phyloP scores from a whole-genome alignment of 2,329 filamentous ascomycete species.

The Monosporascus sp. region DNA sequence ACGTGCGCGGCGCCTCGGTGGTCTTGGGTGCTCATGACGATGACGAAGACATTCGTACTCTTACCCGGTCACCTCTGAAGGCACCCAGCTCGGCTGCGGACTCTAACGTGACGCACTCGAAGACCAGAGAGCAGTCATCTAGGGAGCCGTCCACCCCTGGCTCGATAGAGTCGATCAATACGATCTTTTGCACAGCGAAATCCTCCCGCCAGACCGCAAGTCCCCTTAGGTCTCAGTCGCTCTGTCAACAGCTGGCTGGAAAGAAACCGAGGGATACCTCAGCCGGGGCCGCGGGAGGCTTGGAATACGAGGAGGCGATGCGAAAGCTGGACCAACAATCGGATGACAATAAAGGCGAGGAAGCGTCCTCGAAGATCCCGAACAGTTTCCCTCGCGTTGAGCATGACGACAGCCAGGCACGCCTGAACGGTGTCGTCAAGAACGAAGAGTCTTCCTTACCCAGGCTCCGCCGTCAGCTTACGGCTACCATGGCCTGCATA shows the following conservation, averaged over 20 bases:
- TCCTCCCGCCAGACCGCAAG: constrained; percentile 33
- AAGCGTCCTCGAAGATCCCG: constrained; percentile 16
- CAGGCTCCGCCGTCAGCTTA: constrained; percentile 4
- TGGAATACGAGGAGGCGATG: constrained; percentile 41
- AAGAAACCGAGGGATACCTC: constrained; percentile 19
- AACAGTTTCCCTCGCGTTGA: constrained; percentile 5
- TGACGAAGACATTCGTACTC: constrained; percentile 8
- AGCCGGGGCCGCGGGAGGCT: constrained; percentile 17
- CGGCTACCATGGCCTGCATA: constrained; percentile 12
- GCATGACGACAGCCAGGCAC: constrained; percentile 2
- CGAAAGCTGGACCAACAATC: constrained; percentile 31
- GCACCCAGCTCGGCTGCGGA: not conserved
- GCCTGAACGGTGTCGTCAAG: not conserved
- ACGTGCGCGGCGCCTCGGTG: constrained; percentile 2
- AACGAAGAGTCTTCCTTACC: not conserved
- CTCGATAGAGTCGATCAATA: constrained; percentile 20
- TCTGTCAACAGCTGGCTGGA: constrained; percentile 19
- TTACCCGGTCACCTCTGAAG: constrained; percentile 2
- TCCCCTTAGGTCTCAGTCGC: constrained; percentile 22
- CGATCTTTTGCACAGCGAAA: constrained; percentile 37
- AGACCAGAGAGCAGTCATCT: constrained; percentile 1
- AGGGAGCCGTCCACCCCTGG: constrained; percentile 10
- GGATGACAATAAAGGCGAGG: constrained; percentile 20
- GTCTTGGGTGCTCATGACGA: constrained; percentile 2
- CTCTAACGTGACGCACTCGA: not conserved